Conservation (phyloP, 108 stramenopile genomes). For the Skeletonema grethae region DNA sequence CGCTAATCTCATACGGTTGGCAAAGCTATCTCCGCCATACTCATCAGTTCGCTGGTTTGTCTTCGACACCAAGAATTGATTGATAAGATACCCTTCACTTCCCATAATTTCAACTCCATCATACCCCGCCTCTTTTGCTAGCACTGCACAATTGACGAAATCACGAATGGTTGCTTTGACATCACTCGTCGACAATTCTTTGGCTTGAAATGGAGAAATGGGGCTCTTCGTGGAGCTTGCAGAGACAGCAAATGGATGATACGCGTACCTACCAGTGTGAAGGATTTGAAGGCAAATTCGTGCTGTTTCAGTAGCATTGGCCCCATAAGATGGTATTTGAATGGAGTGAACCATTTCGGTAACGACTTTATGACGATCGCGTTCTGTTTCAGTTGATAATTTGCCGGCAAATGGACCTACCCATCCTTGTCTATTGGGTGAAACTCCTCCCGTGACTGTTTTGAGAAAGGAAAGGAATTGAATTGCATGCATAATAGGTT, state of each 20-base stretch:
- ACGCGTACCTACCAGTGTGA: slow-evolving; percentile 95
- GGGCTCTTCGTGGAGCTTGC: slow-evolving; percentile 89
- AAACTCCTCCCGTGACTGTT: slow-evolving; percentile 93
- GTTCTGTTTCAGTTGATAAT: slow-evolving; percentile 79
- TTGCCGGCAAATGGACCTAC: slow-evolving; percentile 93
- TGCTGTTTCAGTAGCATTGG: slow-evolving; percentile 41
- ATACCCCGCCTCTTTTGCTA: slow-evolving; percentile 94
- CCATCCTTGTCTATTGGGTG: slow-evolving; percentile 93
- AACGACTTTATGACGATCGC: slow-evolving; percentile 84
- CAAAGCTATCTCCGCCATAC: slow-evolving; percentile 90
- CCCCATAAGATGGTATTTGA: slow-evolving; percentile 62
- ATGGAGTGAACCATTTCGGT: slow-evolving; percentile 90
- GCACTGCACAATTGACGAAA: slow-evolving; percentile 83
- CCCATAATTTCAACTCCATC: slow-evolving; percentile 99
- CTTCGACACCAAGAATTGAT: slow-evolving; percentile 89
- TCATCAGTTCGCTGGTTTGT: slow-evolving; percentile 93
- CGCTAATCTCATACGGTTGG: slow-evolving; percentile 89
- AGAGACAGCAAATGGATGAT: slow-evolving; percentile 92
- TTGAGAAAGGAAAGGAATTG: slow-evolving; percentile 4
- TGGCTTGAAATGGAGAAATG: slow-evolving; percentile 84
- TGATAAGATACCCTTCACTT: slow-evolving; percentile 95
- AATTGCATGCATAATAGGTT: neutral
- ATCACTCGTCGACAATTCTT: slow-evolving; percentile 68
- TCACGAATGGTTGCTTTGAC: slow-evolving; percentile 87
- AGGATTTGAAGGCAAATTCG: slow-evolving; percentile 91